Conservation (phyloP, 345 rosid genomes). For the Rhodamnia rubescens region DNA sequence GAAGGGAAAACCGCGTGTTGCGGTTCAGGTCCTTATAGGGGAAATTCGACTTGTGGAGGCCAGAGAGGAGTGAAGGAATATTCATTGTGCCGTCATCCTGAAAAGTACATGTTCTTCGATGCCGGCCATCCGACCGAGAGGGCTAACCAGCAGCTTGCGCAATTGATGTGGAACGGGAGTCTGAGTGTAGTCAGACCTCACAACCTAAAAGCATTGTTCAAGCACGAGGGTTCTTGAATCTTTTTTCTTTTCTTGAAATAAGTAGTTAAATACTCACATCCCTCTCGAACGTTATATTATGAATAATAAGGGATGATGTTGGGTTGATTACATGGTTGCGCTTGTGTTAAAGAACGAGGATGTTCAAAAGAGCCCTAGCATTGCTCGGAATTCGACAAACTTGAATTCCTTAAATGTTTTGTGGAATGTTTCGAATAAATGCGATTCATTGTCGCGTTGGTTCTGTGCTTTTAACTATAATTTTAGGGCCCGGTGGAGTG, state of each 20-base stretch:
- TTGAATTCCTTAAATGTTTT: background rate
- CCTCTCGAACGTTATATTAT: too few relatives aligned
- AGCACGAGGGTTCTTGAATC: background rate
- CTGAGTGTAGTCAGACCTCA: background rate
- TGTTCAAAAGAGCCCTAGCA: background rate
- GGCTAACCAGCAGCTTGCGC: conserved; percentile 14
- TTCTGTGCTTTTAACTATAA: background rate
- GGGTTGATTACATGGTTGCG: background rate
- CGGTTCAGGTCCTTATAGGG: background rate
- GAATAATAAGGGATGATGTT: background rate
- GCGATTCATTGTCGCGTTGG: background rate
- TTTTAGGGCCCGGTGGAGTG: too few relatives aligned
- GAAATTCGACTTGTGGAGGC: background rate
- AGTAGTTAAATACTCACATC: too few relatives aligned
- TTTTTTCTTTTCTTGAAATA: background rate
- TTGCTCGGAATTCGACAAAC: background rate
- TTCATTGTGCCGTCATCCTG: conserved; percentile 1
- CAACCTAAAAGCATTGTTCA: background rate
- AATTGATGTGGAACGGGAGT: background rate
- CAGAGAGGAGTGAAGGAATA: background rate
- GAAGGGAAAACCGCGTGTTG: conserved; percentile 2
- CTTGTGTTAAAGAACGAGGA: background rate
- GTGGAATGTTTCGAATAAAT: background rate
- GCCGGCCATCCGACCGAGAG: conserved; percentile 16
- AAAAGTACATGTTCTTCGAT: conserved; percentile 26